These are phyloP conservation scores for Rhodotorula mucilaginosa DNA, from an alignment of 1,284 basidiomycete genomes.

Conservation along the genomic window DNA sequence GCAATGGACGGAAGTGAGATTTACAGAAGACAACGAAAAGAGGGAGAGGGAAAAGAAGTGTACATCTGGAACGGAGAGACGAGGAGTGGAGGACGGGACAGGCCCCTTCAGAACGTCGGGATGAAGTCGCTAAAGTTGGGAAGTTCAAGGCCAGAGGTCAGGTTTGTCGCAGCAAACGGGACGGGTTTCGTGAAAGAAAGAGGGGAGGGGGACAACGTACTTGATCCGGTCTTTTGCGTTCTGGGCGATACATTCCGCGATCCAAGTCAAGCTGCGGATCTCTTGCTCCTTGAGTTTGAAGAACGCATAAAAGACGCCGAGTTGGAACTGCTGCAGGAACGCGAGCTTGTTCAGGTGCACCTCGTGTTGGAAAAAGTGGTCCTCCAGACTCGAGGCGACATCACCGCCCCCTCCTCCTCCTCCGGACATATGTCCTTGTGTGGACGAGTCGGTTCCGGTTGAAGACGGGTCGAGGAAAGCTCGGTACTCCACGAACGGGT, in stretches of 20 bases:
- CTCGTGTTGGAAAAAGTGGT: conserved; percentile 90
- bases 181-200: conserved; percentile 44
- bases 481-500: conserved; percentile 84
- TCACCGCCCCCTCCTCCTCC: conserved; percentile 17
- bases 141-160: too few relatives aligned
- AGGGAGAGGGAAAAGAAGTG: conserved; percentile 41
- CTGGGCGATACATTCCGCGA: conserved; percentile 74
- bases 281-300: conserved; percentile 99
- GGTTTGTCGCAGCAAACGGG: background rate
- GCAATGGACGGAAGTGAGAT: background rate
- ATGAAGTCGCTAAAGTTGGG: background rate
- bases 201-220: conserved; percentile 46
- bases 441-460: conserved; percentile 40
- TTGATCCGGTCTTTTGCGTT: conserved; percentile 83
- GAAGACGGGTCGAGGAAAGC: conserved; percentile 65
- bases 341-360: conserved; percentile 89
- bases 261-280: conserved; percentile 79
- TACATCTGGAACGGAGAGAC: too few relatives aligned
- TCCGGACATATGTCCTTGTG: conserved; percentile 9
- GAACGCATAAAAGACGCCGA: conserved; percentile 87
- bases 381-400: conserved; percentile 67
- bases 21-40: conserved; percentile 30
- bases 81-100: background rate
- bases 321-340: conserved; percentile 78
- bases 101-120: conserved; percentile 1